These are phyloP conservation scores for Xylariaceae sp. DNA, from an alignment of 2,329 filamentous ascomycete species.

Conservation along the genomic window DNA sequence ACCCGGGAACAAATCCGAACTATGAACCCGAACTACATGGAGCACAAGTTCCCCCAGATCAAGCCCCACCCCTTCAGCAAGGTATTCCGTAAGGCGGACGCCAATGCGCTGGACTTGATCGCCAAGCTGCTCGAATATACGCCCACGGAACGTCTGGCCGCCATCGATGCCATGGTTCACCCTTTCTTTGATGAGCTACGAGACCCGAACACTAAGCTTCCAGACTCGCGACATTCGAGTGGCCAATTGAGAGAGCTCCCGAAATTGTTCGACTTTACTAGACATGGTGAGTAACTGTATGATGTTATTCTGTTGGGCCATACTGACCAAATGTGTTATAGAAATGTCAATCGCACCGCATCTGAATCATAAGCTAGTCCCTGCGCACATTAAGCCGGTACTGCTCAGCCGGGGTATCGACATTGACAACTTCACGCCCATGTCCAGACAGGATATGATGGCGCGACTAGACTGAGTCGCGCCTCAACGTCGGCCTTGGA, in stretches of 20 bases:
- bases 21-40: conserved; percentile 99
- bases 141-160: conserved; percentile 86
- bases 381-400: conserved; percentile 69
- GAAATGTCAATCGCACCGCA: conserved; percentile 93
- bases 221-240: conserved; percentile 86
- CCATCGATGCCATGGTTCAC: conserved; percentile 95
- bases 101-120: conserved; percentile 90
- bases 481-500: conserved; percentile 18
- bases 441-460: conserved; percentile 95
- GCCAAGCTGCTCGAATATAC: conserved; percentile 93
- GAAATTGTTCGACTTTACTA: conserved; percentile 85
- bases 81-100: conserved; percentile 95
- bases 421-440: conserved; percentile 86
- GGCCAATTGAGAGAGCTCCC: conserved; percentile 77
- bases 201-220: conserved; percentile 83
- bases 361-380: conserved; percentile 84
- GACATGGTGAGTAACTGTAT: conserved; percentile 64
- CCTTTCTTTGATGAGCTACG: conserved; percentile 97
- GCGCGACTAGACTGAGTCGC: conserved; percentile 83
- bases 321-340: conserved; percentile 37
- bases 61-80: conserved; percentile 99
- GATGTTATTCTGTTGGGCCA: background rate
- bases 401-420: conserved; percentile 77
- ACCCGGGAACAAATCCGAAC: conserved; percentile 97
- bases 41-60: conserved; percentile 99